Conservation (phyloP, 345 rosid species). For the Acer campestre region DNA sequence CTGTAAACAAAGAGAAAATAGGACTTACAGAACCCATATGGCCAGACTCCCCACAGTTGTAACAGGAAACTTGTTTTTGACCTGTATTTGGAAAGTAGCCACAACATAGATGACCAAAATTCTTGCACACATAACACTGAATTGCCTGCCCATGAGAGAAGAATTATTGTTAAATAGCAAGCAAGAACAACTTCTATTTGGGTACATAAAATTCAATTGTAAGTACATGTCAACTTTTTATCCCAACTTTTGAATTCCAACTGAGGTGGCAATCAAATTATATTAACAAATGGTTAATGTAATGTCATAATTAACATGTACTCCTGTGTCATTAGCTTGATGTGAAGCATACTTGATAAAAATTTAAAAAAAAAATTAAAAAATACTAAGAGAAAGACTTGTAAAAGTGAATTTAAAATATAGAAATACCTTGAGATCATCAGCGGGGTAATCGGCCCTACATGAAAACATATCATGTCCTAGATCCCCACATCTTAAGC, state of each 20-base stretch:
- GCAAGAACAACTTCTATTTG: not conserved
- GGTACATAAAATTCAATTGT: not conserved
- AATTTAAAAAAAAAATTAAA: not conserved
- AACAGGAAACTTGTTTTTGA: slow-evolving; percentile 30
- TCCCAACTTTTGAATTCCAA: not conserved
- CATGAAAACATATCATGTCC: slow-evolving; percentile 43
- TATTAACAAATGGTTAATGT: not conserved
- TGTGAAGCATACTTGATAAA: not conserved
- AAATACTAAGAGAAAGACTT: not conserved
- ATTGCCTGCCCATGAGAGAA: slow-evolving; percentile 26
- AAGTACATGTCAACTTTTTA: not conserved
- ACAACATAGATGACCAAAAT: slow-evolving; percentile 42
- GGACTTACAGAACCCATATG: slow-evolving; percentile 40
- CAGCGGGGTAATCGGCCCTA: slow-evolving; percentile 22
- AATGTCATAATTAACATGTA: not conserved
- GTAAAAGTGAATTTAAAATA: not conserved
- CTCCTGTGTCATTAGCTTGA: not conserved
- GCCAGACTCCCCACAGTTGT: slow-evolving; percentile 33
- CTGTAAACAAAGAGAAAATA: not conserved
- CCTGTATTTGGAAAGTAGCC: not conserved
- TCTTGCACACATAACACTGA: slow-evolving; percentile 40
- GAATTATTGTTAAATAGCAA: not conserved
- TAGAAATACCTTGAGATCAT: slow-evolving; percentile 39
- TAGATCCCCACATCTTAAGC: slow-evolving; percentile 31
- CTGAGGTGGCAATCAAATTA: not conserved